Evolutionary conservation across 441 rosid species (phyloP), one percentile per base, ranked within the genome.

Genomic region (Populus trichocarpa): DNA sequence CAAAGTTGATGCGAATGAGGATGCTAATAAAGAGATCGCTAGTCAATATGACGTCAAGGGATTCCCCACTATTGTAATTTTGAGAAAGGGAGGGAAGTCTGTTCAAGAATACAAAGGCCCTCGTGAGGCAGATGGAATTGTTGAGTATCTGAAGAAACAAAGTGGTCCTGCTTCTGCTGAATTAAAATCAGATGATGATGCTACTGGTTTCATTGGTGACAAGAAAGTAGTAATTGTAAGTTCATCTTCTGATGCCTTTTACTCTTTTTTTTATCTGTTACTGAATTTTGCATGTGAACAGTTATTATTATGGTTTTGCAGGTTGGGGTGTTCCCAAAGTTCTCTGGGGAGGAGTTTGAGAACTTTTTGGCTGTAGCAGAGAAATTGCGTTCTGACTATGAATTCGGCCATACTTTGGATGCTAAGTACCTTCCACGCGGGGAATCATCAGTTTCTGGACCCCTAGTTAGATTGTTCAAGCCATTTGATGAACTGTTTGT

Each of bases 381-480:
- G 72, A 94, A 92, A 78, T 74, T 93, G 87, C 93, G 98, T 10
- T 88, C 95, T 33, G 99, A 96, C 71, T 94, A 93, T 79, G 96
- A 90, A 16, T 96, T 96, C 77, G 94, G 92, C 78, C 99, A 96
- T 76, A 89, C 97, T 75, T 77, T 83, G 85, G 91, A 93, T 83
- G 98, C 96, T n/a, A 92, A 94, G 81, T 85, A 85, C 82, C 98
- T 96, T 86, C 97, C 99, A 23, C 92, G 90, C 53, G 98, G 99
- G 50, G 99, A 96, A 1, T 82, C 96, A 73, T 90, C 96, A 7
- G 91, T 90, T 46, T 8, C 91, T 33, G 99, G 97, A n/a, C 98
- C 99, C 40, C 70, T 92, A 2, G 91, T 96, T 67, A 93, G 98
- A 89, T 85, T 96, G 83, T 89, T 94, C 85, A 96, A 96, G 91